A percentile compares a stretch with the other conserved stretches of the same genome.
Evolutionary conservation across 306 rosid species (phyloP).

Genomic region (Sicyos baderoa): DNA sequence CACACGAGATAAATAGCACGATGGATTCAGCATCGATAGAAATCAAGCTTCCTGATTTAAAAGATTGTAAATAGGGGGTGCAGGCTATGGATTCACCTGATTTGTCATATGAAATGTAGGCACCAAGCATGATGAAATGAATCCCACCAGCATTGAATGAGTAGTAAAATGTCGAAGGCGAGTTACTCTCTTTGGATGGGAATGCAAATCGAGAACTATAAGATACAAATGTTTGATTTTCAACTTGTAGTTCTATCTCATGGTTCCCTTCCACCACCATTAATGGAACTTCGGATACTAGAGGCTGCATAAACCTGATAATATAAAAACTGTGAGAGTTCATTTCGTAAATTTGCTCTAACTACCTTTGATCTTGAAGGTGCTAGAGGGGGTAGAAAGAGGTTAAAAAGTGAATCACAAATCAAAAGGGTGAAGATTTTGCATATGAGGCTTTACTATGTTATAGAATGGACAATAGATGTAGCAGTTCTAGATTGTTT

Average conservation of each 20-base stretch:
- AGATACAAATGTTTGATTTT: slow-evolving; percentile 56
- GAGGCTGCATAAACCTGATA: slow-evolving; percentile 73
- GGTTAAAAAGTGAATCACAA: background rate
- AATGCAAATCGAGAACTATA: slow-evolving; percentile 77
- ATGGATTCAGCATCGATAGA: background rate
- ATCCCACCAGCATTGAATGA: slow-evolving; percentile 91
- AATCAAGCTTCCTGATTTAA: background rate
- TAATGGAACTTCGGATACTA: slow-evolving; percentile 61
- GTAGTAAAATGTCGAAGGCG: slow-evolving; percentile 59
- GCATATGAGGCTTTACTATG: background rate
- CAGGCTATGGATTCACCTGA: slow-evolving; percentile 40
- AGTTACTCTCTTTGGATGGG: slow-evolving; percentile 76
- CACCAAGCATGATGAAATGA: slow-evolving; percentile 78
- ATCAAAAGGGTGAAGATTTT: background rate
- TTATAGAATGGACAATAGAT: background rate
- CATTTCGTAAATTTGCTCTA: background rate
- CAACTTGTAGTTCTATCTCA: slow-evolving; percentile 69
- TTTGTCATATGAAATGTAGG: slow-evolving; percentile 46
- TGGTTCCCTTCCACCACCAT: slow-evolving; percentile 94
- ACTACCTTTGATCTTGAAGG: too few species aligned
- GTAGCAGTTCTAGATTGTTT: too few species aligned
- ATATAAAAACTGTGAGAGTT: background rate
- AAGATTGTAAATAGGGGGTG: slow-evolving; percentile 9
- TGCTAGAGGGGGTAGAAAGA: background rate
- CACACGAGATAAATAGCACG: background rate